Evolutionary conservation across 1,284 basidiomycete species (phyloP).

Genomic region (Clitocybe nebularis): DNA sequence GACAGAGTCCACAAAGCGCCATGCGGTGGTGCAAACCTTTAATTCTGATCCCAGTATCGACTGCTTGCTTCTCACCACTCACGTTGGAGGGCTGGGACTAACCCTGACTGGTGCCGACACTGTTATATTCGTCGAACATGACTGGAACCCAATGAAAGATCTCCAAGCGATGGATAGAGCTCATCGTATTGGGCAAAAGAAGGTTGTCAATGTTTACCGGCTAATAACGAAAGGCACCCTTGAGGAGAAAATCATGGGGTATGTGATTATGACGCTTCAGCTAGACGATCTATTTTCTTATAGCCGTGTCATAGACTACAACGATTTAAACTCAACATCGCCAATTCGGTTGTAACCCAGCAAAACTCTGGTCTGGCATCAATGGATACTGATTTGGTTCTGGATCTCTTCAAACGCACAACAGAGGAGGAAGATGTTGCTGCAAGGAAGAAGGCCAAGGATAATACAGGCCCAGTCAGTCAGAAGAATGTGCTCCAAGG

Average conservation of each 20-base stretch:
- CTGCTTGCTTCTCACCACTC: conserved; percentile 92
- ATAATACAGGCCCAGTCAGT: conserved; percentile 46
- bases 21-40: conserved; percentile 97
- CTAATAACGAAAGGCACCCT: conserved; percentile 95
- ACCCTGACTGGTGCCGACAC: conserved; percentile 98
- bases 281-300: conserved; percentile 5
- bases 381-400: conserved; percentile 96
- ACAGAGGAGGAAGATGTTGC: conserved; percentile 68
- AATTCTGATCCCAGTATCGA: conserved; percentile 98
- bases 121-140: conserved; percentile 99
- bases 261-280: conserved; percentile 29
- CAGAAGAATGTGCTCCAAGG: conserved; percentile 84
- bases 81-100: conserved; percentile 93
- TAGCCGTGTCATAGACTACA: conserved; percentile 61
- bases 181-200: conserved; percentile 97
- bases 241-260: conserved; percentile 99
- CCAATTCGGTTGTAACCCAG: conserved; percentile 94
- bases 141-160: conserved; percentile 99
- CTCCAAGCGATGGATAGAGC: conserved; percentile 99
- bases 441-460: conserved; percentile 55
- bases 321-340: conserved; percentile 98
- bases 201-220: conserved; percentile 98
- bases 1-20: conserved; percentile 87
- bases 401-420: conserved; percentile 90
- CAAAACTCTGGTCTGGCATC: conserved; percentile 91